A percentile compares a stretch with the other conserved stretches of the same genome.
These are phyloP conservation scores for Puccinia triticina DNA, from an alignment of 1,284 basidiomycete species.

Conservation along the genomic window DNA sequence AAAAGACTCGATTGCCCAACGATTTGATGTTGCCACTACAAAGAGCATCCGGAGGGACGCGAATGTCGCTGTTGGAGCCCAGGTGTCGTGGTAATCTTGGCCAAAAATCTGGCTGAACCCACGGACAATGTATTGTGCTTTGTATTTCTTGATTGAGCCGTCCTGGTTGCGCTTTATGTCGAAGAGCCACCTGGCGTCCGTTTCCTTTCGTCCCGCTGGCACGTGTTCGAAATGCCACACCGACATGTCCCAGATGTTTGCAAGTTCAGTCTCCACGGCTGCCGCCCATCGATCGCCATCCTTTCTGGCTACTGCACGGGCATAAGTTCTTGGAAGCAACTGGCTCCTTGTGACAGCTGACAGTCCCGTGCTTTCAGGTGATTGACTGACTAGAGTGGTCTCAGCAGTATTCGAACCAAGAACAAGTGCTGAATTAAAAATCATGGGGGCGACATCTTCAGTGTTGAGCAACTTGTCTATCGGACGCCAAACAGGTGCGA, in stretches of 20 bases:
- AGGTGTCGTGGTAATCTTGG: constrained; percentile 24
- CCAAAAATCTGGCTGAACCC: constrained; percentile 17
- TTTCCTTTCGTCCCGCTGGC: neutral
- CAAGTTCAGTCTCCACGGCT: neutral
- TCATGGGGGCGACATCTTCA: neutral
- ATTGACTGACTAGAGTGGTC: neutral
- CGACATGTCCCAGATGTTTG: neutral
- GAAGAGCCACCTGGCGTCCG: neutral
- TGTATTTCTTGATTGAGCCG: constrained; percentile 21
- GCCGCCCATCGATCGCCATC: neutral
- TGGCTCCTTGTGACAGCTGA: neutral
- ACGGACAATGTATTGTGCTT: constrained; percentile 6
- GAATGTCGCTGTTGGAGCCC: constrained; percentile 27
- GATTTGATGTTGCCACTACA: neutral
- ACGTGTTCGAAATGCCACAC: constrained; percentile 30
- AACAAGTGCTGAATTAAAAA: neutral
- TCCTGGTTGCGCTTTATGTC: constrained; percentile 23
- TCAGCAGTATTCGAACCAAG: neutral
- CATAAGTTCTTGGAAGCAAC: neutral
- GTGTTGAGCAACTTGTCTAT: constrained; percentile 6
- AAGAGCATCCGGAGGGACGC: constrained; percentile 16
- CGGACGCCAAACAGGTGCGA: neutral
- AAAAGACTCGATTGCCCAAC: constrained; percentile 10
- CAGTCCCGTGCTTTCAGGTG: neutral
- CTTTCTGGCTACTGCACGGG: neutral